phyloP scores from a whole-genome alignment of 192 early-diverging fungal genomes.

The Backusella macrospora region DNA sequence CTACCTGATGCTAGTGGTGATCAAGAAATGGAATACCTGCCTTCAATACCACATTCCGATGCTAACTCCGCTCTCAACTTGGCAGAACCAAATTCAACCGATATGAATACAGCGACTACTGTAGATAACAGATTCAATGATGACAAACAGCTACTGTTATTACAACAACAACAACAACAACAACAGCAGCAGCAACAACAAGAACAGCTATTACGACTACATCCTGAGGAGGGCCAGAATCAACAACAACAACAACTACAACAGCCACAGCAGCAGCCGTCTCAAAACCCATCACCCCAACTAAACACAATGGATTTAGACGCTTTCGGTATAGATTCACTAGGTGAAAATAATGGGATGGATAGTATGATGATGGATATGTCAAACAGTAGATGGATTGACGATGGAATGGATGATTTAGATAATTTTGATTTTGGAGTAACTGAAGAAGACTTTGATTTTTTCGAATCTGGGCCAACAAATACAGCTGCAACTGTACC shows the following conservation, averaged over 20 bases:
- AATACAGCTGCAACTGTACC: not conserved
- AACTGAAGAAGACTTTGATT: constrained; percentile 46
- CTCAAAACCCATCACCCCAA: constrained; percentile 5
- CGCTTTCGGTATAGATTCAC: not conserved
- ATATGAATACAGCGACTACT: not conserved
- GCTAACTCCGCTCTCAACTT: not conserved
- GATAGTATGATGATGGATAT: constrained; percentile 29
- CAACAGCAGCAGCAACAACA: not conserved
- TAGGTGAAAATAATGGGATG: constrained; percentile 25
- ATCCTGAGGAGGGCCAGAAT: not conserved
- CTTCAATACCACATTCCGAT: not conserved
- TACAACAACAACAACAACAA: not conserved
- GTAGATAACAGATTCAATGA: too few relatives aligned
- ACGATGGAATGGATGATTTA: constrained; percentile 33
- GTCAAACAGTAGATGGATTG: constrained; percentile 30
- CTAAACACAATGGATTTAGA: not conserved
- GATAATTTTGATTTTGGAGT: constrained; percentile 43
- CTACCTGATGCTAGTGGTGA: not conserved
- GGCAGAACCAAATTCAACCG: not conserved
- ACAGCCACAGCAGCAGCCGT: not conserved
- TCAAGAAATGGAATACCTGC: not conserved
- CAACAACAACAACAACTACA: not conserved
- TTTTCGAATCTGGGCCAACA: constrained; percentile 36
- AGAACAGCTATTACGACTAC: not conserved
- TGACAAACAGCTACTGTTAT: too few relatives aligned